Evolutionary conservation across 2,329 filamentous ascomycete species (phyloP).

Genomic region (Colletotrichum sp.): DNA sequence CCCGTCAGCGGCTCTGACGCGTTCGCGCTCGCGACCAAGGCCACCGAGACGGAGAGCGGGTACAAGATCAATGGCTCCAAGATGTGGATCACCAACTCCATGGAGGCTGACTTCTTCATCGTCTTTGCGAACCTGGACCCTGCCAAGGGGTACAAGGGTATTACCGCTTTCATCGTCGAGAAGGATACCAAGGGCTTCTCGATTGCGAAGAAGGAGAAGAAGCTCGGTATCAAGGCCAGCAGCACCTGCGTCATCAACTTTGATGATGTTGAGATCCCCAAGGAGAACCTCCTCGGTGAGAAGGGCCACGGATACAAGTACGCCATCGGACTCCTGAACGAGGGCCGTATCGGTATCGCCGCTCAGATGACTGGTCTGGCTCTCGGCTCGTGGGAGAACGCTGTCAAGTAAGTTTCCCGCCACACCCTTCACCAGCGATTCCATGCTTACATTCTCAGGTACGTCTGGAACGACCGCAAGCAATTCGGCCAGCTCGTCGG

Average conservation of each 20-base stretch:
- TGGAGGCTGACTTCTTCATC: slow-evolving; percentile 94
- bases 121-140: slow-evolving; percentile 97
- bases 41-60: slow-evolving; percentile 79
- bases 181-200: slow-evolving; percentile 88
- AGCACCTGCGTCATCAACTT: slow-evolving; percentile 98
- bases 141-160: slow-evolving; percentile 93
- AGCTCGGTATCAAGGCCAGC: slow-evolving; percentile 93
- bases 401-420: slow-evolving; percentile 65
- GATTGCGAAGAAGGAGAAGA: slow-evolving; percentile 99
- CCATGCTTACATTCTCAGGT: slow-evolving; percentile 48
- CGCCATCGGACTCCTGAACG: slow-evolving; percentile 91
- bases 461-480: slow-evolving; percentile 98
- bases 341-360: slow-evolving; percentile 96
- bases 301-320: slow-evolving; percentile 97
- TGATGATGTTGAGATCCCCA: slow-evolving; percentile 91
- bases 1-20: slow-evolving; percentile 93
- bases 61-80: slow-evolving; percentile 91
- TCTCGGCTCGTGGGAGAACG: slow-evolving; percentile 93
- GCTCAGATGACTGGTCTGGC: slow-evolving; percentile 98
- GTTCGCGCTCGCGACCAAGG: slow-evolving; percentile 92
- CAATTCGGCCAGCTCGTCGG: slow-evolving; percentile 95
- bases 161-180: slow-evolving; percentile 94
- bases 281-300: slow-evolving; percentile 85
- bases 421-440: too few relatives aligned
- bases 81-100: slow-evolving; percentile 99